These are phyloP conservation scores for Hypoxylon fragiforme DNA, from an alignment of 495 filamentous ascomycete genomes.

Conservation along the genomic window DNA sequence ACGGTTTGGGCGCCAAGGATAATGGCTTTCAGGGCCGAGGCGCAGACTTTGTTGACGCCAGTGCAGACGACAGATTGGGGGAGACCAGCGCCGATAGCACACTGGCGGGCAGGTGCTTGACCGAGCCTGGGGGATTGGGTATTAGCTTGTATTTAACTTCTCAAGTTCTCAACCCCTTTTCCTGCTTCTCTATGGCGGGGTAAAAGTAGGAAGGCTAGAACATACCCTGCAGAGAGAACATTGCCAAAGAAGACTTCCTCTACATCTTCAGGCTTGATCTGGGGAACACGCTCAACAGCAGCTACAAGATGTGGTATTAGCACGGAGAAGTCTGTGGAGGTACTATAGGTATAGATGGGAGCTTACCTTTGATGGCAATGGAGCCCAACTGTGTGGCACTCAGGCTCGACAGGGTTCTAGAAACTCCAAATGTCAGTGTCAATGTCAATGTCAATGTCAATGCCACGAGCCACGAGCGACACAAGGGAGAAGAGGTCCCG, in stretches of 20 bases:
- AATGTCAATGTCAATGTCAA: background rate
- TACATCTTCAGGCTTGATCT: conserved; percentile 81
- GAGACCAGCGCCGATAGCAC: conserved; percentile 85
- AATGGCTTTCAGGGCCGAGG: conserved; percentile 89
- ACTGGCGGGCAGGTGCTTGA: conserved; percentile 95
- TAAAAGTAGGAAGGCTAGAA: conserved; percentile 44
- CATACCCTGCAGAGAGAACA: conserved; percentile 92
- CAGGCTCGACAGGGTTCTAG: conserved; percentile 77
- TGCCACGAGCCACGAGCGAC: background rate
- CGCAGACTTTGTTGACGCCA: conserved; percentile 98
- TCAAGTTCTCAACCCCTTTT: background rate
- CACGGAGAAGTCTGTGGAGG: no score
- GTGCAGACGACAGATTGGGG: conserved; percentile 78
- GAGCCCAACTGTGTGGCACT: conserved; percentile 85
- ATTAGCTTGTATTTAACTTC: conserved; percentile 13
- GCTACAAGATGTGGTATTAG: conserved; percentile 49
- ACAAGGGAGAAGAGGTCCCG: conserved; percentile 8
- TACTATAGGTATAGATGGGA: conserved; percentile 22
- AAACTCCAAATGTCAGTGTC: conserved; percentile 24
- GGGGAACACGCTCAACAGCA: conserved; percentile 81
- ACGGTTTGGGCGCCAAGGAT: conserved; percentile 95
- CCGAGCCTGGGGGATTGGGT: conserved; percentile 68
- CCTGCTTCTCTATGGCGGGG: background rate
- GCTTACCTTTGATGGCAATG: conserved; percentile 83
- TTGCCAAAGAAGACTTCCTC: conserved; percentile 98